Conservation (phyloP, 305 asterid genomes). For the Solanum chacoense region DNA sequence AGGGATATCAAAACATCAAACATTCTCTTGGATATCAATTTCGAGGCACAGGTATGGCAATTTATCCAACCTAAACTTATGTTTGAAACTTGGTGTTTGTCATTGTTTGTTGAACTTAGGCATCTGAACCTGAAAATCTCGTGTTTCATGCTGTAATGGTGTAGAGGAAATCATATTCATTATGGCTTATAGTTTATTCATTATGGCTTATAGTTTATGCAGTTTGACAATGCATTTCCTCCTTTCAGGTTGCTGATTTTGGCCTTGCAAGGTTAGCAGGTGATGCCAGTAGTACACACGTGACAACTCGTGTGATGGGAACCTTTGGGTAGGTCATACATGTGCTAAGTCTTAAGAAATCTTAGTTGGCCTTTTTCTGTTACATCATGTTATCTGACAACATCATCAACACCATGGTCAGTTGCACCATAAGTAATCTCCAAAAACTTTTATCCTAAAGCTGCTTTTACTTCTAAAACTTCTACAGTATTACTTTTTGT, state of each 20-base stretch:
- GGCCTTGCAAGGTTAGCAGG: slow-evolving; percentile 81
- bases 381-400: neutral
- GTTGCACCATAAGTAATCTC: neutral
- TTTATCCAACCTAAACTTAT: neutral
- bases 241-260: slow-evolving; percentile 74
- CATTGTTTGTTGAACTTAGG: neutral
- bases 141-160: neutral
- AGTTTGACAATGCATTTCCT: neutral
- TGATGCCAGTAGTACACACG: slow-evolving; percentile 63
- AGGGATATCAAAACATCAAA: slow-evolving; percentile 80
- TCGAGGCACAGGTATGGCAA: slow-evolving; percentile 59
- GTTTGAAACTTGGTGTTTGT: neutral
- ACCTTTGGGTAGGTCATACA: slow-evolving; percentile 60
- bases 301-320: slow-evolving; percentile 87
- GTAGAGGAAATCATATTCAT: neutral
- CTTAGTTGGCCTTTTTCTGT: neutral
- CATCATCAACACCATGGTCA: neutral
- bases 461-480: neutral
- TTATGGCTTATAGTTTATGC: neutral
- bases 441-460: neutral
- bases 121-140: neutral
- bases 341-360: neutral
- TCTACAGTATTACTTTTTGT: neutral
- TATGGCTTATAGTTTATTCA: neutral
- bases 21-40: slow-evolving; percentile 72